These are phyloP conservation scores for Neonectria faginata DNA, from an alignment of 2,329 filamentous ascomycete species.

Conservation along the genomic window DNA sequence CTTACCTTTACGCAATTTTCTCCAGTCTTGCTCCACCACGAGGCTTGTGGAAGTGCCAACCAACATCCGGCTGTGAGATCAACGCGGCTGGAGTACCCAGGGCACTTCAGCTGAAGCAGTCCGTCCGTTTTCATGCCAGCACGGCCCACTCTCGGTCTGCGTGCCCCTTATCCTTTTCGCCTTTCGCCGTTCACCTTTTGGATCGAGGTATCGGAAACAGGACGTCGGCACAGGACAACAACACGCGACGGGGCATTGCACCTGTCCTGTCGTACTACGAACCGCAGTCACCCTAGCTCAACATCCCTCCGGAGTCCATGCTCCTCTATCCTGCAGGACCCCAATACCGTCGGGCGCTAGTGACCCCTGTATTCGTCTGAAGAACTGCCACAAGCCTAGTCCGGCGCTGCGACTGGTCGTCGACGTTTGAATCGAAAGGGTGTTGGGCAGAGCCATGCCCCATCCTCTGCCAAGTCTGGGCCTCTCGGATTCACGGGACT, in stretches of 20 bases:
- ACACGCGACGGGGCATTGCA: constrained; percentile 15
- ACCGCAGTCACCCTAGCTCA: neutral
- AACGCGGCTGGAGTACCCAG: neutral
- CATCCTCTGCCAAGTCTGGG: neutral
- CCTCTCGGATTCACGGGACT: constrained; percentile 19
- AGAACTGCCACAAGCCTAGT: neutral
- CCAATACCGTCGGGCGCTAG: constrained; percentile 3
- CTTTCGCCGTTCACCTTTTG: neutral
- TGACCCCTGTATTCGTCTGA: constrained; percentile 9
- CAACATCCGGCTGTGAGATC: constrained; percentile 5
- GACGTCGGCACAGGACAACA: constrained; percentile 17
- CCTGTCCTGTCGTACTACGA: neutral
- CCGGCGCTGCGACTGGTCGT: neutral
- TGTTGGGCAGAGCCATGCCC: constrained; percentile 6
- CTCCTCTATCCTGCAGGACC: neutral
- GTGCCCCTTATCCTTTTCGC: neutral
- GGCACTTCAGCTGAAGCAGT: neutral
- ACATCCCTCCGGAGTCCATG: constrained; percentile 1
- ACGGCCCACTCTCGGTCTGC: neutral
- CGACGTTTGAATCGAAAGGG: constrained; percentile 4
- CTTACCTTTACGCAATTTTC: constrained; percentile 12
- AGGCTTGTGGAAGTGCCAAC: constrained; percentile 18
- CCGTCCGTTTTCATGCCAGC: constrained; percentile 3
- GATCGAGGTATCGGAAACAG: constrained; percentile 8
- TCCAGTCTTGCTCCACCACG: constrained; percentile 20